Percentiles rank a stretch among this genome's conserved stretches.
These are phyloP conservation scores for Ichthyophthirius multifiliis DNA, from an alignment of 169 alveolate genomes.

Conservation along the genomic window DNA sequence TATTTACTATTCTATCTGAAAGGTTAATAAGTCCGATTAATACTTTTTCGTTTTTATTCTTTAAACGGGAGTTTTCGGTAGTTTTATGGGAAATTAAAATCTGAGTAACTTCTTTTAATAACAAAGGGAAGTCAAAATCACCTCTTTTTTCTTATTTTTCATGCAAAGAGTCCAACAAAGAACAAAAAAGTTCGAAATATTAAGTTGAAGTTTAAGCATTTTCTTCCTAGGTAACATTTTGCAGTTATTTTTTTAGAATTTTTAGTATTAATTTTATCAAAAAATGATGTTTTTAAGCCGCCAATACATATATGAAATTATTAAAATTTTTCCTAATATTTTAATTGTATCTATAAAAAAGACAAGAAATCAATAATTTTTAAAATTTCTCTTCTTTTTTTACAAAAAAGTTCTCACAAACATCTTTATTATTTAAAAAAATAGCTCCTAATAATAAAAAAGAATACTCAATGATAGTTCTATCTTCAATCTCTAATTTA, in stretches of 20 bases:
- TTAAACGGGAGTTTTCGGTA: too few relatives aligned
- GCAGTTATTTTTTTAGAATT: too few relatives aligned
- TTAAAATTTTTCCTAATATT: conserved; percentile 42
- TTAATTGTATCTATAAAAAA: conserved; percentile 12
- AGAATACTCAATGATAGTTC: conserved; percentile 51
- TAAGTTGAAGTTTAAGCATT: too few relatives aligned
- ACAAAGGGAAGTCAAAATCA: too few relatives aligned
- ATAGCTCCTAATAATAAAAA: conserved; percentile 46
- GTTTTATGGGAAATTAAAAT: too few relatives aligned
- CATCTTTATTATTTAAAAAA: conserved; percentile 19
- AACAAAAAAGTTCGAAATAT: conserved; percentile 56
- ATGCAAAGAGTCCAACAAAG: too few relatives aligned
- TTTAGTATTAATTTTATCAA: too few relatives aligned
- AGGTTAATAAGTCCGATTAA: conserved; percentile 54
- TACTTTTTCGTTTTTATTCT: conserved; percentile 52
- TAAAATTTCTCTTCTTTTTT: not conserved
- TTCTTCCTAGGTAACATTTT: too few relatives aligned
- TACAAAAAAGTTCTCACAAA: conserved; percentile 11
- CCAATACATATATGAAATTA: too few relatives aligned
- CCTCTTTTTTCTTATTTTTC: too few relatives aligned
- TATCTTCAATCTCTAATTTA: conserved; percentile 50
- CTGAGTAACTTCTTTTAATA: too few relatives aligned
- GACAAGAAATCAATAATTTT: not conserved
- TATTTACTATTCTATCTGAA: conserved; percentile 32
- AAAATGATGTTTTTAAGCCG: too few relatives aligned